Conservation (phyloP, 108 stramenopile genomes). For the Conticribra guillardii region DNA sequence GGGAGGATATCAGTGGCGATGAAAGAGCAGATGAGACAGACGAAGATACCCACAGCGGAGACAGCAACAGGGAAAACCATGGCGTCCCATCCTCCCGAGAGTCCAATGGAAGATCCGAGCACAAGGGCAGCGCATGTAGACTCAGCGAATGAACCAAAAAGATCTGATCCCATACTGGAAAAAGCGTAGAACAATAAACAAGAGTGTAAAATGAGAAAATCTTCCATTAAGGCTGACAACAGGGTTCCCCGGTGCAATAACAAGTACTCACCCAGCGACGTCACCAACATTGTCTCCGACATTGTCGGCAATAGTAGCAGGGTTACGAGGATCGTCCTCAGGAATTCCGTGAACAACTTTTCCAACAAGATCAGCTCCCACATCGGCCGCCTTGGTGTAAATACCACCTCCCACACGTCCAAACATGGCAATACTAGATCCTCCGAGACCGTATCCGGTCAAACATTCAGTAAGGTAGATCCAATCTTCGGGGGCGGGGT, state of each 20-base stretch:
- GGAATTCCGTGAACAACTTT: constrained; percentile 99
- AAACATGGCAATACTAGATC: constrained; percentile 98
- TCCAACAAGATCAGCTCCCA: constrained; percentile 98
- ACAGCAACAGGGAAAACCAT: constrained; percentile 96
- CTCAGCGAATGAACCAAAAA: constrained; percentile 98
- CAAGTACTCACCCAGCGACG: no score
- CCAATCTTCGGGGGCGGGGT: constrained; percentile 83
- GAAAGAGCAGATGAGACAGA: constrained; percentile 96
- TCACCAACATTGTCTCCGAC: constrained; percentile 99
- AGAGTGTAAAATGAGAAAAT: no score
- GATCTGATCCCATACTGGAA: constrained; percentile 99
- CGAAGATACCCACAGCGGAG: constrained; percentile 93
- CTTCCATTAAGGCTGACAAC: no score
- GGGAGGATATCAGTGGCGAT: constrained; percentile 94
- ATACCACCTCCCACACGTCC: constrained; percentile 99
- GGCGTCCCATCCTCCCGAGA: constrained; percentile 90
- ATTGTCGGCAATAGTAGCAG: constrained; percentile 99
- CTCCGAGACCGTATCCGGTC: constrained; percentile 97
- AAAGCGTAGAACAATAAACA: no score
- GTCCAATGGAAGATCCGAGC: constrained; percentile 89
- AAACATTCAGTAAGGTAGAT: constrained; percentile 91
- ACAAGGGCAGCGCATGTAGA: constrained; percentile 97
- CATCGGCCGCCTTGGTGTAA: constrained; percentile 99
- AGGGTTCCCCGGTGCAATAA: no score
- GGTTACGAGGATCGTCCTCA: constrained; percentile 99